Evolutionary conservation across 768 basidiomycete species (phyloP).

Genomic region (Termitomyces sp.): DNA sequence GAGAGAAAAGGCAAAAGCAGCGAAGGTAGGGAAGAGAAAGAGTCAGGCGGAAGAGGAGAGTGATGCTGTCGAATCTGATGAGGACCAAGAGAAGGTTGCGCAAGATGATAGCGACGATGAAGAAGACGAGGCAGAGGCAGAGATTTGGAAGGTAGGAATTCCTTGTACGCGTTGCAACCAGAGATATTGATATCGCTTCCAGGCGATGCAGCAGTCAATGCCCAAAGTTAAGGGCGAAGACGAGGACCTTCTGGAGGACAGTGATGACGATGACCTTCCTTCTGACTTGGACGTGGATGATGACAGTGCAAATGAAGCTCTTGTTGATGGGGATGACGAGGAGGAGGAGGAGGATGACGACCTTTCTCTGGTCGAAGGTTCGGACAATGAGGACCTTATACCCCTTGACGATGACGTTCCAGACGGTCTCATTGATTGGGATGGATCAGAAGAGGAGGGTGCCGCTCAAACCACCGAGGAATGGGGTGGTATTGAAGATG

Average conservation of each 20-base stretch:
- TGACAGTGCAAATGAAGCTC: constrained; percentile 20
- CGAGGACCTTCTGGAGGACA: constrained; percentile 34
- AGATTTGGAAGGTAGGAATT: constrained; percentile 78
- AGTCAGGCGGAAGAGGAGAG: constrained; percentile 26
- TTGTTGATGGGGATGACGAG: constrained; percentile 21
- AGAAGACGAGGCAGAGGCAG: constrained; percentile 55
- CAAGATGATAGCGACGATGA: constrained; percentile 34
- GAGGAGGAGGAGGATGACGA: constrained; percentile 35
- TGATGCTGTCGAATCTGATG: constrained; percentile 35
- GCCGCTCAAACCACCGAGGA: constrained; percentile 36
- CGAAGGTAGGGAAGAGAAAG: constrained; percentile 30
- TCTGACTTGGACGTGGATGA: constrained; percentile 26
- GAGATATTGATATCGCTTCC: not conserved
- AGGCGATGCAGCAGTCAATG: constrained; percentile 92
- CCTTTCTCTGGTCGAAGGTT: constrained; percentile 55
- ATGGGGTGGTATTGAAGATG: constrained; percentile 46
- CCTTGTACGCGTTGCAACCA: constrained; percentile 3
- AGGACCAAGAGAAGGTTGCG: constrained; percentile 34
- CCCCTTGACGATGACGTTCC: constrained; percentile 50
- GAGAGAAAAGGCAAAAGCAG: constrained; percentile 39
- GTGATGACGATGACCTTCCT: constrained; percentile 18
- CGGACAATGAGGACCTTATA: constrained; percentile 68
- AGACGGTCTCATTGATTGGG: constrained; percentile 53
- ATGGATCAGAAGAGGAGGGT: constrained; percentile 43
- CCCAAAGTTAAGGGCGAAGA: constrained; percentile 51